phyloP scores from a whole-genome alignment of 1,284 basidiomycete species.

The Takashimella tepidaria region DNA sequence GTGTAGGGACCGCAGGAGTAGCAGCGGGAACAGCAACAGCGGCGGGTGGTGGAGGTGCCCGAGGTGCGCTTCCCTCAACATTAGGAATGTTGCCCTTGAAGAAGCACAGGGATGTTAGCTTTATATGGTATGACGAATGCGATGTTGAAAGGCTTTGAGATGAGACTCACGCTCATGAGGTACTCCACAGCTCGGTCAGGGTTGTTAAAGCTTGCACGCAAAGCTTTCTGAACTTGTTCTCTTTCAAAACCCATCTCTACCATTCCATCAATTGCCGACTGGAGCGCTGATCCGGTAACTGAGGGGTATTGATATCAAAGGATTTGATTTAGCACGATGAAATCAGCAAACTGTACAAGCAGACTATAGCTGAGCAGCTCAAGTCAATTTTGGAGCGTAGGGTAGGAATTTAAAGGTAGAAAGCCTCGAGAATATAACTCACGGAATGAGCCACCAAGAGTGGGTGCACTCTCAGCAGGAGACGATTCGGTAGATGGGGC shows the following conservation, averaged over 20 bases:
- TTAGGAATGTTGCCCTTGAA: conserved; percentile 44
- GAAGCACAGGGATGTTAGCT: too few species aligned
- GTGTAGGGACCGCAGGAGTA: conserved; percentile 43
- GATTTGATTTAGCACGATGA: neutral
- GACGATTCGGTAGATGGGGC: conserved; percentile 31
- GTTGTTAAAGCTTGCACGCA: conserved; percentile 96
- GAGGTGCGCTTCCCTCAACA: conserved; percentile 41
- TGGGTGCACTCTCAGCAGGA: conserved; percentile 33
- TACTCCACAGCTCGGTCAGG: conserved; percentile 98
- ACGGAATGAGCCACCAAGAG: conserved; percentile 37
- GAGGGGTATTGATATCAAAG: too few species aligned
- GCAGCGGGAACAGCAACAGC: conserved; percentile 40
- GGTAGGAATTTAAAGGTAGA: too few species aligned
- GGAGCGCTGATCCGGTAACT: conserved; percentile 68
- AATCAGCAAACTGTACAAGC: neutral
- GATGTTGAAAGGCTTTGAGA: too few species aligned
- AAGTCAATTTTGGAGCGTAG: too few species aligned
- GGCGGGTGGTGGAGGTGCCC: conserved; percentile 50
- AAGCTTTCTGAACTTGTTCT: conserved; percentile 76
- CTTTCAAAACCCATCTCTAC: conserved; percentile 91
- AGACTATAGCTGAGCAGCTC: too few species aligned
- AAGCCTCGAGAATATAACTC: conserved; percentile 33
- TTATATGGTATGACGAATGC: too few species aligned
- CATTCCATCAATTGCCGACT: conserved; percentile 73
- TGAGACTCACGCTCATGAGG: conserved; percentile 76